phyloP scores from a whole-genome alignment of 495 filamentous ascomycete species.

The Tuber melanosporum region DNA sequence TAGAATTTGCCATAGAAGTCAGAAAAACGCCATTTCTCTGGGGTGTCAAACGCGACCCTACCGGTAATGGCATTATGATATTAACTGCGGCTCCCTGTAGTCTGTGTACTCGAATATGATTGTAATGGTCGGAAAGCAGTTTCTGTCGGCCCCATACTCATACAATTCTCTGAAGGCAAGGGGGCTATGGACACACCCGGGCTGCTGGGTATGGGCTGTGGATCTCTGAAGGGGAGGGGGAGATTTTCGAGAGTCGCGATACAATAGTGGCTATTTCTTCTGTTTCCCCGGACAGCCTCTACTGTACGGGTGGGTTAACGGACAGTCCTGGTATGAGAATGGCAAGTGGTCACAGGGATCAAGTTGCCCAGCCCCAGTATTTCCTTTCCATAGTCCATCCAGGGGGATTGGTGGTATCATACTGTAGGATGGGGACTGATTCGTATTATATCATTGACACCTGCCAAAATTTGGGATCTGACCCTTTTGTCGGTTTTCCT shows the following conservation, averaged over 20 bases:
- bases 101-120: no score
- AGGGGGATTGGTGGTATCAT: background rate
- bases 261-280: background rate
- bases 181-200: background rate
- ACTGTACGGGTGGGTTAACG: background rate
- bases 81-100: no score
- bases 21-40: no score
- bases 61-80: no score
- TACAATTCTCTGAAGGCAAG: no score
- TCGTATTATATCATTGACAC: background rate
- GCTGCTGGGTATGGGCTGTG: background rate
- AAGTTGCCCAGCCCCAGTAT: background rate
- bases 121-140: no score
- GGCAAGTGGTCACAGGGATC: background rate
- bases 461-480: background rate
- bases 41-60: no score
- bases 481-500: background rate
- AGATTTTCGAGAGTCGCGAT: background rate
- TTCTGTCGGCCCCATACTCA: no score
- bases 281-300: background rate
- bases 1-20: no score
- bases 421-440: background rate
- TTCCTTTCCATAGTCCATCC: background rate
- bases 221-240: background rate
- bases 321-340: background rate